Base-by-base conservation (phyloP, 83 land plant species). In the Picea engelmannii region DNA sequence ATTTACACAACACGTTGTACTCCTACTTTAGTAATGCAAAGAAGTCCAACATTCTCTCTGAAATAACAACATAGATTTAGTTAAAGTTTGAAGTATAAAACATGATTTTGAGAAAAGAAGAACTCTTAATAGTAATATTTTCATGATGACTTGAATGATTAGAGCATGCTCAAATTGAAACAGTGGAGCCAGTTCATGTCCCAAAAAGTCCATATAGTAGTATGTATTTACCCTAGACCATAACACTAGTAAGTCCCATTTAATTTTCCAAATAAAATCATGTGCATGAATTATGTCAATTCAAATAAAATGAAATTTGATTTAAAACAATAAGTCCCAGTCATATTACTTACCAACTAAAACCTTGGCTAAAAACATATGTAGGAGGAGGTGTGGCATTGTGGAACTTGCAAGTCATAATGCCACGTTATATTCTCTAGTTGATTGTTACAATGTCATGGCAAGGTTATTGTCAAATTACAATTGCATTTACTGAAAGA, bases 311-410 rank as follows among this genome's bases (percentile, higher is more conserved):
- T n/a, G 2, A n/a, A 18, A 20, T 70, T 17, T 6, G n/a, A 18
- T 21, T 21, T 40, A 40, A 15, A 5, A 67, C 38, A 35, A 35
- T 2, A 35, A 35, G 38, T 35, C 25, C 9, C 10, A 6, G 6
- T 66, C 8, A 18, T 20, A 27, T 66, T 35, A 85, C 87, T 82
- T 79, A 81, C 90, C 89, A 89, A 13, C 89, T 89, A 64, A 88
- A 80, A 38, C 86, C 88, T 10, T 88, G 82, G 60, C 88, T 81
- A 49, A 88, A 67, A 2, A 86, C 91, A 70, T 76, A 84, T 12
- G 91, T 87, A 25, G 91, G 91, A 23, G 91, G 89, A 6, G 89
- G 89, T 12, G 91, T 89, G 55, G 91, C 87, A 67, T 2, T 35
- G 2, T 35, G 38, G 38, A 35, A 35, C 87, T 84, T 15, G 91